These are phyloP conservation scores for Tylopilus orsonianus DNA, from an alignment of 1,284 basidiomycete species.

Conservation along the genomic window DNA sequence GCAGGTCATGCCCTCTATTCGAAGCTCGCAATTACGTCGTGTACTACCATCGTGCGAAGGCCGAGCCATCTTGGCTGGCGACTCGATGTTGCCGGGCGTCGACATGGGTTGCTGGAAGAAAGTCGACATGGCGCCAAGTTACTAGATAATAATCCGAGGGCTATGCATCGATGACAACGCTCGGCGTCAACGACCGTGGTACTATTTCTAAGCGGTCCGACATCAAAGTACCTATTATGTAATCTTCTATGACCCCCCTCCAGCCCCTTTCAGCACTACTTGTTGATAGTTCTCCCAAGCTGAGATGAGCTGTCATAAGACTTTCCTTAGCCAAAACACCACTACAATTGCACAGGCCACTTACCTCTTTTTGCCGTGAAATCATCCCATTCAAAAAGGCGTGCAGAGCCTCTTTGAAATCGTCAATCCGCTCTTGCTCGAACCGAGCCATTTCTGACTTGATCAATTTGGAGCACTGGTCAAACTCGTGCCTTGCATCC, in stretches of 20 bases:
- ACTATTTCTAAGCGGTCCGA: slow-evolving; percentile 6
- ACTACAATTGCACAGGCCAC: slow-evolving; percentile 21
- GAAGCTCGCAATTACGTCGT: slow-evolving; percentile 61
- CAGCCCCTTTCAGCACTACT: slow-evolving; percentile 50
- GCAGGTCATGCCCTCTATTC: slow-evolving; percentile 92
- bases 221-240: slow-evolving; percentile 9
- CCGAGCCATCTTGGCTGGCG: slow-evolving; percentile 34
- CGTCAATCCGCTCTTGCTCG: slow-evolving; percentile 89
- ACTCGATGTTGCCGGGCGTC: slow-evolving; percentile 14
- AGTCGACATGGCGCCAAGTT: not conserved
- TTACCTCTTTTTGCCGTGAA: slow-evolving; percentile 74
- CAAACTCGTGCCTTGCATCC: slow-evolving; percentile 85
- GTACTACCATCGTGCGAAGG: slow-evolving; percentile 31
- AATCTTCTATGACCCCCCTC: slow-evolving; percentile 7
- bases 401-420: slow-evolving; percentile 80
- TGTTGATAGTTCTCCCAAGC: slow-evolving; percentile 79
- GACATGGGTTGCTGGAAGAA: slow-evolving; percentile 10
- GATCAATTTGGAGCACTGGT: slow-evolving; percentile 82
- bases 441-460: slow-evolving; percentile 93
- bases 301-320: slow-evolving; percentile 51
- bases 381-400: slow-evolving; percentile 84
- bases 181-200: not conserved
- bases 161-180: slow-evolving; percentile 3
- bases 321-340: no score
- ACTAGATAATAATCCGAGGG: not conserved